Evolutionary conservation across 352 stramenopile genomes (phyloP).

Genomic region (Elongisporangium prolatum): DNA sequence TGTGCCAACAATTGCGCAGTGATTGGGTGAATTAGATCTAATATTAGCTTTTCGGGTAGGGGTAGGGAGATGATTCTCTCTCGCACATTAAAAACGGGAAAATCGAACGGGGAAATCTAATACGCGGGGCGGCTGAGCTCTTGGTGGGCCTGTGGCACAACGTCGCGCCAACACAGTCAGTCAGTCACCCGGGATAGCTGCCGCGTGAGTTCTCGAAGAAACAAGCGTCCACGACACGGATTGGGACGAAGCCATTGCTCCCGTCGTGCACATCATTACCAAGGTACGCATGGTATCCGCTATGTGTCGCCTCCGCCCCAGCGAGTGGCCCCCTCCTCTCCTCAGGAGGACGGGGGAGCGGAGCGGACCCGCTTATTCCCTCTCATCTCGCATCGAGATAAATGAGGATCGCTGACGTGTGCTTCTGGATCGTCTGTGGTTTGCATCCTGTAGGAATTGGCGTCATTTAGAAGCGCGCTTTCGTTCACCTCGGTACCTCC

Average conservation of each 20-base stretch:
- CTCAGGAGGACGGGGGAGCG: neutral
- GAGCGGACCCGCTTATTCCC: neutral
- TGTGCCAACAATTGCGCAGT: neutral
- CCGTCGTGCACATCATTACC: neutral
- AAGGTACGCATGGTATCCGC: neutral
- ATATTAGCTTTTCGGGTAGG: neutral
- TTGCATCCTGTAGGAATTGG: neutral
- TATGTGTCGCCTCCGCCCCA: neutral
- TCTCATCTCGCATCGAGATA: neutral
- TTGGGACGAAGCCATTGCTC: neutral
- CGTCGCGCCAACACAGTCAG: neutral
- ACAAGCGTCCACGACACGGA: neutral
- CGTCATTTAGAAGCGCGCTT: neutral
- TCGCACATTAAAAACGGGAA: neutral
- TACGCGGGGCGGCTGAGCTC: neutral
- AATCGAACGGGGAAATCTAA: neutral
- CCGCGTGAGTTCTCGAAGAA: neutral
- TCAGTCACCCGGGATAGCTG: neutral
- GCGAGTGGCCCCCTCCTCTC: neutral
- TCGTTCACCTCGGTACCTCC: neutral
- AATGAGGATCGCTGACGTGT: neutral
- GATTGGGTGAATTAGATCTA: neutral
- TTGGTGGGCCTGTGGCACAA: neutral
- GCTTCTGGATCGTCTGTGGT: neutral
- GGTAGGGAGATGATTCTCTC: neutral